Conservation (phyloP, 1,139 yeast genomes). For the Pichia sp. region DNA sequence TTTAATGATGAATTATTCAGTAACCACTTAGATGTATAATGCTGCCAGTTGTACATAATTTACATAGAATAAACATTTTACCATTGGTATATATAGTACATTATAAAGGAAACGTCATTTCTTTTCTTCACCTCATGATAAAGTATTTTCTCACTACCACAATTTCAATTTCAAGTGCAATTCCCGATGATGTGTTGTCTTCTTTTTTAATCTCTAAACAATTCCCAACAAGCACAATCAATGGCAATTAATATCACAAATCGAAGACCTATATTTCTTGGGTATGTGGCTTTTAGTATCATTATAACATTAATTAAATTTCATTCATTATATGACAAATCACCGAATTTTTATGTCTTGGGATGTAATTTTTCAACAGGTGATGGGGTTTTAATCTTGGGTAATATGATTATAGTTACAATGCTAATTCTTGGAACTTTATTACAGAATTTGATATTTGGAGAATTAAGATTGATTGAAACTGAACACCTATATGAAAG, state of each 20-base stretch:
- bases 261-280: constrained; percentile 12
- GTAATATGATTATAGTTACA: constrained; percentile 38
- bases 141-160: background rate
- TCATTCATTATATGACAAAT: constrained; percentile 18
- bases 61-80: no score
- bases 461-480: constrained; percentile 69
- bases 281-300: constrained; percentile 22
- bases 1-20: no score
- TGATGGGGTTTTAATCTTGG: constrained; percentile 27
- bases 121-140: background rate
- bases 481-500: constrained; percentile 69
- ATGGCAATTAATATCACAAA: background rate
- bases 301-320: constrained; percentile 19
- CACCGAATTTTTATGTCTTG: constrained; percentile 29
- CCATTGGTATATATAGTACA: no score
- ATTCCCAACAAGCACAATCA: background rate
- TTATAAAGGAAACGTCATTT: background rate
- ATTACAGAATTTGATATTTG: constrained; percentile 55
- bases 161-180: background rate
- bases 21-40: no score
- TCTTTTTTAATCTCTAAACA: background rate
- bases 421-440: constrained; percentile 37
- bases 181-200: background rate
- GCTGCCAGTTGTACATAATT: no score
- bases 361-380: constrained; percentile 27